Percentiles rank a stretch among this genome's conserved stretches.
Conservation (phyloP, 345 rosid species). For the Geranium brycei region DNA sequence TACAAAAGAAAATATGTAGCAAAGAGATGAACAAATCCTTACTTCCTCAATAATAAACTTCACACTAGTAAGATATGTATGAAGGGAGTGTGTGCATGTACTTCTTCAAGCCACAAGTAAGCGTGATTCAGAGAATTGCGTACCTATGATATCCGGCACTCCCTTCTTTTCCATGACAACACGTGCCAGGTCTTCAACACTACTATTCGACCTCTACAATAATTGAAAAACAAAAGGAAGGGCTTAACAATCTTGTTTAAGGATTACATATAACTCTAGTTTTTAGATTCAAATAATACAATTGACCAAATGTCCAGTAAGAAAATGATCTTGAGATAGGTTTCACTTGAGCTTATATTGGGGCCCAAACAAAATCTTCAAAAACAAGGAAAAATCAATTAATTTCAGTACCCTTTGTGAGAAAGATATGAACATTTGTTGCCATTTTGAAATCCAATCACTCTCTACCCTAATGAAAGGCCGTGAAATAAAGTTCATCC, state of each 20-base stretch:
- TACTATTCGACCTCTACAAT: slow-evolving; percentile 49
- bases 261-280: not conserved
- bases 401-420: not conserved
- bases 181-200: slow-evolving; percentile 66
- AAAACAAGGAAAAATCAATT: no score
- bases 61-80: not conserved
- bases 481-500: not conserved
- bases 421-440: not conserved
- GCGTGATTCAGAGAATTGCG: not conserved
- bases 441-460: not conserved
- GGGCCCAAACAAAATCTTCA: not conserved
- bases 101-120: not conserved
- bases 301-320: not conserved
- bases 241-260: not conserved
- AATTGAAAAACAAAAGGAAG: no score
- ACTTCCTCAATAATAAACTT: not conserved
- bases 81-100: not conserved
- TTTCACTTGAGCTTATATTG: not conserved
- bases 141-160: slow-evolving; percentile 82
- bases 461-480: not conserved
- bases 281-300: not conserved
- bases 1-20: not conserved
- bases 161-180: slow-evolving; percentile 68
- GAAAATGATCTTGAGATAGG: not conserved
- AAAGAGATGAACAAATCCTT: not conserved